Conservation (phyloP, 2,329 filamentous ascomycete genomes). For the Achaetomium macrosporum region DNA sequence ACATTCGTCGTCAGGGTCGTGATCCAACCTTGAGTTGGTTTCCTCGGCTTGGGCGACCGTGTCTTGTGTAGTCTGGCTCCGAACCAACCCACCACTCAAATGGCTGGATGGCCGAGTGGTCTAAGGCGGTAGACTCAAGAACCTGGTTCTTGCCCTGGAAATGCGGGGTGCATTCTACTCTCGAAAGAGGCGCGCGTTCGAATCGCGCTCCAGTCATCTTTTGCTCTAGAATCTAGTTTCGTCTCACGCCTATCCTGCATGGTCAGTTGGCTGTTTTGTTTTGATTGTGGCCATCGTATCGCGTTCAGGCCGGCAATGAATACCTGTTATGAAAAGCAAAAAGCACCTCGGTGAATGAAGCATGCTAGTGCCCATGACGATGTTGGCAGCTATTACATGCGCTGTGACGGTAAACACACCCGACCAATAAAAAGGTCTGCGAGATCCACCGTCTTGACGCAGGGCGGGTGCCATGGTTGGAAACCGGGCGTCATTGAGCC, state of each 20-base stretch:
- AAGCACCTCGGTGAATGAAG: no score
- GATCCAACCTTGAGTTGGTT: no score
- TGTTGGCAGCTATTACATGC: background rate
- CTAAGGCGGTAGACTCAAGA: constrained; percentile 27
- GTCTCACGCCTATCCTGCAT: background rate
- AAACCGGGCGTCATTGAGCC: background rate
- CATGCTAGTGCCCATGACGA: background rate
- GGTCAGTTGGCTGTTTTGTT: background rate
- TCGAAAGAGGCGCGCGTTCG: constrained; percentile 27
- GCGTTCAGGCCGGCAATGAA: no score
- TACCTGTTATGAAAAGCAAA: no score
- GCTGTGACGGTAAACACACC: background rate
- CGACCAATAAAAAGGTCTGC: background rate
- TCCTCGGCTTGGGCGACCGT: no score
- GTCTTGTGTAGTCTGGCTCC: background rate
- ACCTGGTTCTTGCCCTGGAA: constrained; percentile 15
- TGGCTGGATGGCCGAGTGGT: constrained; percentile 26
- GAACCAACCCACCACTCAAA: background rate
- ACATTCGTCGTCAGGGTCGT: no score
- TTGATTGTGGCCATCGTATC: no score
- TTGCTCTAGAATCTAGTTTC: constrained; percentile 7
- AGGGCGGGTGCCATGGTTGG: constrained; percentile 3
- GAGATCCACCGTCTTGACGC: background rate
- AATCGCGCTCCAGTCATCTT: constrained; percentile 25
- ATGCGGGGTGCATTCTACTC: constrained; percentile 21